These are phyloP conservation scores for Aspergillus kassunensis DNA, from an alignment of 495 filamentous ascomycete species.

Conservation along the genomic window DNA sequence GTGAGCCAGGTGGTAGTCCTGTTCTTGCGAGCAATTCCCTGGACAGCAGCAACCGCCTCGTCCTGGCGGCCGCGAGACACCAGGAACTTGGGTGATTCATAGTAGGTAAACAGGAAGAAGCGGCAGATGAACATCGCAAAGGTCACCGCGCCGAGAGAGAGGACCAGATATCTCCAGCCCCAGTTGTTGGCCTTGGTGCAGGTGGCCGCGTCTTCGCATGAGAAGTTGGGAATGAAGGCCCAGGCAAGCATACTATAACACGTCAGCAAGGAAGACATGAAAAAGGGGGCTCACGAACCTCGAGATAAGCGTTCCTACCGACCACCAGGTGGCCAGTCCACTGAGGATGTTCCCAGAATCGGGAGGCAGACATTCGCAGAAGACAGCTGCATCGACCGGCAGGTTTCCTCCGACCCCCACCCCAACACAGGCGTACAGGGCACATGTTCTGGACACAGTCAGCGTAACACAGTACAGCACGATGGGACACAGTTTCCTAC, in stretches of 20 bases:
- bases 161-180: conserved; percentile 79
- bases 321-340: conserved; percentile 58
- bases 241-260: conserved; percentile 46
- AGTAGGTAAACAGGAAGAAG: conserved; percentile 73
- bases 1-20: conserved; percentile 50
- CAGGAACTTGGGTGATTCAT: conserved; percentile 77
- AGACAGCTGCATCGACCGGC: conserved; percentile 56
- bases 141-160: conserved; percentile 68
- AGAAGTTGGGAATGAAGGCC: conserved; percentile 53
- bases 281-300: conserved; percentile 15
- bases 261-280: background rate
- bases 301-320: conserved; percentile 52
- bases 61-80: conserved; percentile 67
- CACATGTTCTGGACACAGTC: conserved; percentile 23
- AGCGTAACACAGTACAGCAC: background rate
- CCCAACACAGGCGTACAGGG: conserved; percentile 47
- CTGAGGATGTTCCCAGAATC: conserved; percentile 51
- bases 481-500: conserved; percentile 20
- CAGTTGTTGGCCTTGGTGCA: conserved; percentile 62
- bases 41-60: conserved; percentile 68
- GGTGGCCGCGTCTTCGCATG: conserved; percentile 26
- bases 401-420: conserved; percentile 59
- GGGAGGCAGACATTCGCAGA: conserved; percentile 56
- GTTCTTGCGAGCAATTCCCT: conserved; percentile 56
- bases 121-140: conserved; percentile 65